Percentiles rank a stretch among this genome's conserved stretches.
phyloP scores from a whole-genome alignment of 2,329 filamentous ascomycete genomes.

The Colletotrichum australisinense region DNA sequence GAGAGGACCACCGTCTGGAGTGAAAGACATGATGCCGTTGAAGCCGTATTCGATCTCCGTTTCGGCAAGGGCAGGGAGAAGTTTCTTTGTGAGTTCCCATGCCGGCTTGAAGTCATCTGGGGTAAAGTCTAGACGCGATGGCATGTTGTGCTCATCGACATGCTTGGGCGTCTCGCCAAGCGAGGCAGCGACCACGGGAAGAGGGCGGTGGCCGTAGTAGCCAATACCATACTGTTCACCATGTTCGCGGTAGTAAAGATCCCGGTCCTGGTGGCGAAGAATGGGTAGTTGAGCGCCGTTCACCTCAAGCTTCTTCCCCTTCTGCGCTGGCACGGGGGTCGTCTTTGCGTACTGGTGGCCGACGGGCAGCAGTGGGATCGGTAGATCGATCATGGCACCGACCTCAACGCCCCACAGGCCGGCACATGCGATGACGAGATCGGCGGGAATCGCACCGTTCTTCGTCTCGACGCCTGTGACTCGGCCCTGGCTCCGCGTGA shows the following conservation, averaged over 20 bases:
- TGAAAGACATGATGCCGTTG: conserved; percentile 76
- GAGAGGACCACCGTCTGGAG: conserved; percentile 70
- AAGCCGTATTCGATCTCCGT: conserved; percentile 68
- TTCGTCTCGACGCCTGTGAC: conserved; percentile 68
- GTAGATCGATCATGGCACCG: conserved; percentile 68
- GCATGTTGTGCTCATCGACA: conserved; percentile 71
- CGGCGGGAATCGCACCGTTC: conserved; percentile 62
- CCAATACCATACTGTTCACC: conserved; percentile 72
- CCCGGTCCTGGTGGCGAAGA: conserved; percentile 70
- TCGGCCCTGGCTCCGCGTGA: conserved; percentile 58
- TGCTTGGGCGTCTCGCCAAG: conserved; percentile 64
- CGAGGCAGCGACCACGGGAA: conserved; percentile 67
- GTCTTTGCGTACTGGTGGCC: conserved; percentile 75
- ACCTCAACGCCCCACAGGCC: conserved; percentile 76
- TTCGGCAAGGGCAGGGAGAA: conserved; percentile 64
- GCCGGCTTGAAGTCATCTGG: conserved; percentile 69
- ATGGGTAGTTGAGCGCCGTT: conserved; percentile 68
- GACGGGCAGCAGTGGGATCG: conserved; percentile 69
- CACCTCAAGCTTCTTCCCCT: conserved; percentile 46
- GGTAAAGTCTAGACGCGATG: conserved; percentile 71
- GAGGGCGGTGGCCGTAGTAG: conserved; percentile 72
- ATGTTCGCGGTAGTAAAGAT: conserved; percentile 74
- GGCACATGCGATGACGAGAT: conserved; percentile 72
- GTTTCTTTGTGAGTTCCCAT: conserved; percentile 65
- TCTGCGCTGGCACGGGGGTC: conserved; percentile 58